A percentile compares a stretch with the other conserved stretches of the same genome.
Conservation (phyloP, 2,329 filamentous ascomycete species). For the Epichloe elymi region DNA sequence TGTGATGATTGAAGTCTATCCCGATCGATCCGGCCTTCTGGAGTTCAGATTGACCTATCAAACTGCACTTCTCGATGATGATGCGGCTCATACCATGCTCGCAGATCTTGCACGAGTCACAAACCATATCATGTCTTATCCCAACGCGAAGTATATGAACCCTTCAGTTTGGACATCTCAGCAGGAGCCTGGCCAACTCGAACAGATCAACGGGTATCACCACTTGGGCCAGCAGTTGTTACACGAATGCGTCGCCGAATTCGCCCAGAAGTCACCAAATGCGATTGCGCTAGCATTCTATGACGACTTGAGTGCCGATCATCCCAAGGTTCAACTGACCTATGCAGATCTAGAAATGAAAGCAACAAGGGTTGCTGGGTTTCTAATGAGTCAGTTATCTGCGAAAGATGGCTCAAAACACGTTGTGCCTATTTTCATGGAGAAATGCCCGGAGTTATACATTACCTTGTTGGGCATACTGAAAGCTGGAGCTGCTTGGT, state of each 20-base stretch:
- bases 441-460: constrained; percentile 23
- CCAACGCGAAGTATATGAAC: background rate
- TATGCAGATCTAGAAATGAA: constrained; percentile 22
- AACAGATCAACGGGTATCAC: background rate
- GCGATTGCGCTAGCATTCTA: background rate
- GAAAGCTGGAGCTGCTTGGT: constrained; percentile 28
- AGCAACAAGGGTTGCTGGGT: constrained; percentile 18
- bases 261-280: background rate
- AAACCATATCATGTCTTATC: background rate
- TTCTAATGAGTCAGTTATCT: constrained; percentile 8
- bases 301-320: constrained; percentile 3
- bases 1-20: background rate
- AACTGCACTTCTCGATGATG: background rate
- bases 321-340: constrained; percentile 12
- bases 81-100: background rate
- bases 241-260: background rate
- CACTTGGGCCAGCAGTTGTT: background rate
- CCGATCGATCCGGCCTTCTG: background rate
- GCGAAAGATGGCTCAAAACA: constrained; percentile 8
- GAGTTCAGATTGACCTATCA: background rate
- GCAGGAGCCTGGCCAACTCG: background rate
- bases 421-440: constrained; percentile 25
- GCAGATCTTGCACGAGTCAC: background rate
- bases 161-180: background rate
- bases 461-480: constrained; percentile 27